Evolutionary conservation across 192 early-diverging fungal genomes (phyloP), one percentile per base, ranked within the genome.

Genomic region (Rhizophagus prolifer): DNA sequence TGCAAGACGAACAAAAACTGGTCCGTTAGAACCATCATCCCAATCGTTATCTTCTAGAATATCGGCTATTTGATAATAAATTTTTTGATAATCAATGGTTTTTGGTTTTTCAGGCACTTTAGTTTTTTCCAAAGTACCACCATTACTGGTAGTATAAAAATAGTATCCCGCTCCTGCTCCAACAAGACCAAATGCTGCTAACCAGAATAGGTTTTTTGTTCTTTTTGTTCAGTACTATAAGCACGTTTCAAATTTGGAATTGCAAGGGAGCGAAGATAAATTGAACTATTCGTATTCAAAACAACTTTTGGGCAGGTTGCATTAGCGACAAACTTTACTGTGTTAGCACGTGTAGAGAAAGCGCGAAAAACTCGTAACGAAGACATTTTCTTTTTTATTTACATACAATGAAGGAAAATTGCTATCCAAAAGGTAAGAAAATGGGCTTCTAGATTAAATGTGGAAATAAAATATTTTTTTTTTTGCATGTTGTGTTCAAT

Each of bases 21-120:
- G 92, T 26, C 92, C 94, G 79, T 88, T 90, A 36, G 89, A 91
- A 66, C 94, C 94, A 71, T 94, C 92, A 80, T 94, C 92, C 66
- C 91, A 93, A 84, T 92, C 84, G 74, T 90, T 86, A 75, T 92
- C 90, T 65, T 92, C 91, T 28, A 94, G 85, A 70, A 94, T 82
- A 64, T 86, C 88, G 44, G 91, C 92, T 80, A 94, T 94, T 68
- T 90, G 90, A 81, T 92, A 88, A 86, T 92, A 92, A 76, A 94
- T 87, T 68, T 85, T 81, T 72, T 90, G 80, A 86, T 92, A 94
- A 85, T 94, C 86, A 54, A 85, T 63, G 19, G 72, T 85, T 83
- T 89, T 87, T 79, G 82, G 83, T 68, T 72, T 74, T 79, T 64
- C 72, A n/a, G 79, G 77, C 5, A 78, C 79, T 66, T 66, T 54